Base-by-base conservation (phyloP, 192 early-diverging fungal species). In the Coemansia sp. region DNA sequence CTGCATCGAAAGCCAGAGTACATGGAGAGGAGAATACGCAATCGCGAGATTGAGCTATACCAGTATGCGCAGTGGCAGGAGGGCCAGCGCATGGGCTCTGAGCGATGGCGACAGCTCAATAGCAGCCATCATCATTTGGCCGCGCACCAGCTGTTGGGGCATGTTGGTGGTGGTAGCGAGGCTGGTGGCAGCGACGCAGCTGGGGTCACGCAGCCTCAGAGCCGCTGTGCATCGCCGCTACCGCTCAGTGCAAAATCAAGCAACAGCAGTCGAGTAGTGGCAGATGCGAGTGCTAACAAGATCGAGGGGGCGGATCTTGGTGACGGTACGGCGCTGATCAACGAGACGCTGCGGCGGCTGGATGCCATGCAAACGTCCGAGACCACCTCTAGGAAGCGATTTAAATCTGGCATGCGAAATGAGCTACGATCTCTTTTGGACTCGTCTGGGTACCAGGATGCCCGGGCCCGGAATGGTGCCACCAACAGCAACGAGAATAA, bases 51-150 rank as follows among this genome's bases (percentile, higher is more conserved):
- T 2, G 78, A 81, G 63, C 78, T 81, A 39, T 81, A 81, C 36
- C 69, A 76, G 66, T 81, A 81, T 35, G 73, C 78, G 37, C 57
- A 70, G 55, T 81, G 73, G 73, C 69, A 68, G 36, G 78, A 81
- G 38, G 60, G 69, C 20, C 71, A 79, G 60, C 10, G 62, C 9
- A 42, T 28, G 50, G 55, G 53, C 39, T 65, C 38, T 23, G 66
- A 61, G 50, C 56, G 48, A n/a, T 20, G 50, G 51, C 42, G 59
- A 21, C 60, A 43, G 34, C 67, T 33, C 48, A 55, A 63, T 36
- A 26, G 26, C 36, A 56, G 24, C 18, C 68, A 63, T 55, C 62
- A 56, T 5, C 51, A 55, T n/a, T 21, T 55, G 51, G 51, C 51
- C 51, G 6, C 14, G 21, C 51, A 55, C 26, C 51, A 33, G 51